Base-by-base conservation (phyloP, 345 rosid genomes). In the Aethionema arabicum region DNA sequence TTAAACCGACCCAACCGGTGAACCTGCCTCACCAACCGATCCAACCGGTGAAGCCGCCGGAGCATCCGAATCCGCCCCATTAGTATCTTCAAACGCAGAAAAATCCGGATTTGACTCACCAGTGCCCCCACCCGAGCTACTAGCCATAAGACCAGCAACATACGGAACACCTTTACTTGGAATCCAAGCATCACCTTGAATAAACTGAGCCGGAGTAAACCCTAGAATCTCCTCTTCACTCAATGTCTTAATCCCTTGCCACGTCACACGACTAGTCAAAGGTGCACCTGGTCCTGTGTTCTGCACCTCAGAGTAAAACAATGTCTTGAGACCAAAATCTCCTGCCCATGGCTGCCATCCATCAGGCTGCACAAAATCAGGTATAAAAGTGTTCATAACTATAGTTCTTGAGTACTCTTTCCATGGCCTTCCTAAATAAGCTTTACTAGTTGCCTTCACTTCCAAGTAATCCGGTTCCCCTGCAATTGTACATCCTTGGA, bases 321-420 rank as follows among this genome's bases (percentile, higher is more conserved):
- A 85, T 2, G 91, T 90, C 5, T 82, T 48, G 12, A 80, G 69
- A 0, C 88, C 95, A 13, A 78, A 74, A 1, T 59, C 59, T 0
- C 83, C 96, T 0, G 52, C 7, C 97, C 97, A 90, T 0, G 84
- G 81, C 32, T 45, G 39, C 96, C 97, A 93, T 7, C 99, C 99
- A 7, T 78, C 73, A 0, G 96, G 85, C n/a, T 78, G 63, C 31
- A 93, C 76, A 32, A 90, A 10, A 41, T 77, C 86, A 0, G 83
- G 92, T 8, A 93, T 82, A 70, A 31, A 84, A 4, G 84, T 66
- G 61, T 84, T 82, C 85, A 93, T 80, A 63, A 90, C 74, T 29
- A 90, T 73, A 8, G 96, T 79, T 31, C 83, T 82, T 0, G 97
- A 84, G 58, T 38, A 79, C 10, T 57, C 55, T 14, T 82, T 86